Evolutionary conservation across 2,329 filamentous ascomycete genomes (phyloP), one percentile per base, ranked within the genome.

Genomic region (Paecilomyces dactylethromorphus): DNA sequence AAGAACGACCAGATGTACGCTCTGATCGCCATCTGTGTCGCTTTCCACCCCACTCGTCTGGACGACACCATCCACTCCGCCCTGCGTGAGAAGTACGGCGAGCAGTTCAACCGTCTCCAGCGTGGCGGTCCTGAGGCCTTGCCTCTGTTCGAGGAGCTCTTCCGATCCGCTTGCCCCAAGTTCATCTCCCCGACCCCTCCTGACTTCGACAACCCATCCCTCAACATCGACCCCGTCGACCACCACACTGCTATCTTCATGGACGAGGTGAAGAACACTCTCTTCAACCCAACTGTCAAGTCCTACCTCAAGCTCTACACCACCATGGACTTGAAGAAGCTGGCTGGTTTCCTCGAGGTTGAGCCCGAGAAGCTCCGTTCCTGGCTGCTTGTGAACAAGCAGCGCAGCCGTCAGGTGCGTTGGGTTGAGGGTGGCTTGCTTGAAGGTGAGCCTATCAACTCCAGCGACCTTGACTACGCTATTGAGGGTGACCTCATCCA

Each of bases 1-100:
- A 97, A 97, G 87, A 97, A 96, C 78, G 94, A 99, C 78, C 94
- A 99, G 84, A 97, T 99, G 93, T 97, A 97, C 77, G 94, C 94
- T 45, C 86, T 99, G 67, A 95, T 99, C 69, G 93, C 94, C 77
- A 97, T 99, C 81, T 99, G 94, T 78, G 92, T 97, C 59, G 92
- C 94, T 65, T 96, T 99, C 84, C 90, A 96, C 80, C 94, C 94
- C 60, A 97, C 93, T 59, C 87, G 94, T 68, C 87, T 99, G 69
- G 94, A 99, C 75, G 94, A 99, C 83, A 97, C 93, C 74, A 97
- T 99, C 81, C 94, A 99, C 87, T 95, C 91, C 62, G 92, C 93
- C 63, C 87, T 99, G 57, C 88, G 94, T 64, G 94, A 99, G 84
- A 99, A 99, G 87, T 99, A 97, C 79, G 94, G 94, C 71, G 94